Base-by-base conservation (phyloP, 2,329 filamentous ascomycete species). In the Rasamsonia emersonii region DNA sequence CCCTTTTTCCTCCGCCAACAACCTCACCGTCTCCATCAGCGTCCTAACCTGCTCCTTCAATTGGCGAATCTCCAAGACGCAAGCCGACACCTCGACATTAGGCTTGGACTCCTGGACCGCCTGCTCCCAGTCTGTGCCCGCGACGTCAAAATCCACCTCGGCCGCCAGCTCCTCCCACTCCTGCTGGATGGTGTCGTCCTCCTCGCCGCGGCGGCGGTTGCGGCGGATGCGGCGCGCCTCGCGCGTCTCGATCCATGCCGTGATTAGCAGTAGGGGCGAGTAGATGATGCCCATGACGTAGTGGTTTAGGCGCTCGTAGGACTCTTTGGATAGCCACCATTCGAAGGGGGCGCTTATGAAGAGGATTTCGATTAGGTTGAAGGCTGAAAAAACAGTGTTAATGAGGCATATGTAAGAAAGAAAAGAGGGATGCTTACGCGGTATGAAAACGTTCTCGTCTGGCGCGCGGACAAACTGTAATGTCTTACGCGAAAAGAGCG, bases 371-470 rank as follows among this genome's bases (percentile, higher is more conserved):
- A 98, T 73, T 2, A 98, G 70, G 56, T 98, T 98, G 61, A 98
- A 83, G 0, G 91, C 61, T 66, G 34, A 13, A 24, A 11, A 17
- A 33, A 16, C 9, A 14, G 23, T 3, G 21, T 23, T n/a, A 30
- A 28, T 23, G 37, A 29, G 16, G 9, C 18, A 4, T 20, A 26
- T 9, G 16, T 9, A 10, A 24, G n/a, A 9, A 10, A 11, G 19
- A 16, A 4, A 14, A 32, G n/a, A 8, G 9, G 18, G 10, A 15
- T 9, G 49, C 60, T 44, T 50, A 66, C 63, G 91, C 0, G 91
- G 79, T 49, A 98, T 94, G 61, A 91, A 98, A 34, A 98, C 91
- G 46, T 98, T 98, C 58, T 98, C 91, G 48, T 98, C 91, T 0
- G 91, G 91, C 0, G 91, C 91, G 29, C 91, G 84, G 11, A 96